Evolutionary conservation across 352 stramenopile genomes (phyloP), one percentile per base, ranked within the genome.

Genomic region (Thraustotheca clavata): DNA sequence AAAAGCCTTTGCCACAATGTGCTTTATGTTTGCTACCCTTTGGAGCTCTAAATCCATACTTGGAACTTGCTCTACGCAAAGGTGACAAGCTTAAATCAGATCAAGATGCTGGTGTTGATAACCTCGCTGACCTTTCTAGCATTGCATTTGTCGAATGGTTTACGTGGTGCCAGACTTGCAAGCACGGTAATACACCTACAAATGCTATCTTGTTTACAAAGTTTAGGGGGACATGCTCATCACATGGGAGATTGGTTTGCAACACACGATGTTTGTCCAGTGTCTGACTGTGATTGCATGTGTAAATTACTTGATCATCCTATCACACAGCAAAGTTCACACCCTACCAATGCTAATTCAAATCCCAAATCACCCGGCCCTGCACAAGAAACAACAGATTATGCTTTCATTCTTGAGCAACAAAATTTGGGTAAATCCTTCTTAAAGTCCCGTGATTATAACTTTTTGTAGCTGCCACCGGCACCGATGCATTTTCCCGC

Each of bases 111-210:
- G 67, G 52, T 12, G 67, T 77, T 8, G 86, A 96, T 49, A 92
- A 88, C 61, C 78, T 97, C 32, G 82, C 77, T 22, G 88, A 95
- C 48, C 71, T 97, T 5, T 94, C 88, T 4, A 96, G 82, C 65
- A 92, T 98, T 54, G 91, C 91, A 41, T 97, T 98, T 68, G 89
- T 95, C 12, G 90, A 97, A 73, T 97, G 90, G 89, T 97, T 97
- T 70, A 97, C 89, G 20, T 98, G 93, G 93, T 98, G 92, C 59
- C 90, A 96, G 72, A 81, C 81, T 8, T 95, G 86, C 67, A 91
- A 91, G 68, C 86, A 95, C 59, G 85, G 86, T 65, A 33, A 18
- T 29, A 27, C 4, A 11, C 2, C 1, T 22, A 63, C 29, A 24
- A 35, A 62, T 18, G 8, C 52, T 2, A 31, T 1, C 24, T 20